Base-by-base conservation (phyloP, 495 filamentous ascomycete species). In the Pseudoneurospora amorphoporcata region DNA sequence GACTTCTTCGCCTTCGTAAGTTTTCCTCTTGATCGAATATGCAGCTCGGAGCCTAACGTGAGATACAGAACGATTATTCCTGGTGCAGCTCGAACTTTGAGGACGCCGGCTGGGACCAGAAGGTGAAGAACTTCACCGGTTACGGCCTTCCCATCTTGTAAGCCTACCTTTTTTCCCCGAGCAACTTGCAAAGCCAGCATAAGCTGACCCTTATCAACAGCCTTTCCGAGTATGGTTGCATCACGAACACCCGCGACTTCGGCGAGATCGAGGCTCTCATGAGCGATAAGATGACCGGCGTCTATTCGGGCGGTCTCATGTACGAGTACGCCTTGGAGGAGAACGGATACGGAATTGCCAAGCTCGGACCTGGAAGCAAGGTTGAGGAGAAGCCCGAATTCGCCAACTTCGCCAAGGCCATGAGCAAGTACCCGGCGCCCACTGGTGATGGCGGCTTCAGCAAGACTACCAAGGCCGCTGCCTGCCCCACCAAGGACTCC, bases 261-360 rank as follows among this genome's bases (percentile, higher is more conserved):
- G 83, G 89, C 70, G 95, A 98, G 84, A 87, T 98, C 69, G 77
- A 80, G 40, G 86, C 94, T 42, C 88, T 98, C 68, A 98, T 98
- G 88, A 88, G 86, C 80, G 83, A 81, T 23, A 78, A 96, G 72
- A 99, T 98, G 95, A 95, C 92, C 5, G 73, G 81, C 69, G 95
- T 98, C 73, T 98, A 97, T 87, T 98, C 95, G 71, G 95, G 95
- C 75, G 95, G 95, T 77, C 89, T 98, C 58, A 92, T 97, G 79
- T 98, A 98, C 84, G 95, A 98, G 82, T 98, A 97, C 84, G 90
- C 91, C 72, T 82, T 94, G 81, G 94, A 95, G 79, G 82, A 83
- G 42, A 91, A 88, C 84, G 81, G 84, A 32, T 98, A 89, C 83
- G 95, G 95, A 72, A 88, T 98, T 65, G 92, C 92, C 76, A 80